A percentile compares a stretch with the other conserved stretches of the same genome.
phyloP scores from a whole-genome alignment of 176 grass and related monocot genomes.

The Bothriochloa decipiens region DNA sequence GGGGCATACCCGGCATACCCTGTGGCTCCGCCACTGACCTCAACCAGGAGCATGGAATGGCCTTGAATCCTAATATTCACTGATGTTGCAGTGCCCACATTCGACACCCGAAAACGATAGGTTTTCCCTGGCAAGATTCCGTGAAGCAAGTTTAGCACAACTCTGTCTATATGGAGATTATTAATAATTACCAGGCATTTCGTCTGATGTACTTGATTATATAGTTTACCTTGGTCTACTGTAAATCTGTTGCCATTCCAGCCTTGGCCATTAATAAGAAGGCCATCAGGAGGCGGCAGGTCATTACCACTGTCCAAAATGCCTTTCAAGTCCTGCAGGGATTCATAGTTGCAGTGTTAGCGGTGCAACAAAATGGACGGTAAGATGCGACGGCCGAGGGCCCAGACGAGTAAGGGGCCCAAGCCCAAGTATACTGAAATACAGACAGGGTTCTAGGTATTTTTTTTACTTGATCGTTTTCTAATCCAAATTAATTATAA shows the following conservation, averaged over 20 bases:
- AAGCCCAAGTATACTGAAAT: too few species aligned
- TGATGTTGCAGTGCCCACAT: constrained; percentile 77
- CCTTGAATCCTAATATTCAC: constrained; percentile 95
- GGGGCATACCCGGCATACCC: too few species aligned
- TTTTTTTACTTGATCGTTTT: too few species aligned
- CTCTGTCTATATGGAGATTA: background rate
- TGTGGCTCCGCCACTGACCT: too few species aligned
- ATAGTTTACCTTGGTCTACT: constrained; percentile 82
- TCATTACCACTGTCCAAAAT: constrained; percentile 70
- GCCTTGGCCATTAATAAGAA: constrained; percentile 87
- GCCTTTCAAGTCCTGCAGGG: constrained; percentile 65
- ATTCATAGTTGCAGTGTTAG: background rate
- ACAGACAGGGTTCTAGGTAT: too few species aligned
- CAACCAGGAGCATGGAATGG: constrained; percentile 81
- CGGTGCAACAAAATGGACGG: background rate
- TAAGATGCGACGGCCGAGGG: background rate
- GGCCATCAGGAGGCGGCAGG: constrained; percentile 75
- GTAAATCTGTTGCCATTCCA: constrained; percentile 75
- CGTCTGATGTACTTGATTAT: background rate
- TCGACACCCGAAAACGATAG: constrained; percentile 89
- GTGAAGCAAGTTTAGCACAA: background rate
- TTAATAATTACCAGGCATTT: background rate
- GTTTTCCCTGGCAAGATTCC: constrained; percentile 67
- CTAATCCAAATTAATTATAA: too few species aligned
- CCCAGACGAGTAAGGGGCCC: too few species aligned